Base-by-base conservation (phyloP, 176 grass and related monocot genomes). In the Zea luxurians region DNA sequence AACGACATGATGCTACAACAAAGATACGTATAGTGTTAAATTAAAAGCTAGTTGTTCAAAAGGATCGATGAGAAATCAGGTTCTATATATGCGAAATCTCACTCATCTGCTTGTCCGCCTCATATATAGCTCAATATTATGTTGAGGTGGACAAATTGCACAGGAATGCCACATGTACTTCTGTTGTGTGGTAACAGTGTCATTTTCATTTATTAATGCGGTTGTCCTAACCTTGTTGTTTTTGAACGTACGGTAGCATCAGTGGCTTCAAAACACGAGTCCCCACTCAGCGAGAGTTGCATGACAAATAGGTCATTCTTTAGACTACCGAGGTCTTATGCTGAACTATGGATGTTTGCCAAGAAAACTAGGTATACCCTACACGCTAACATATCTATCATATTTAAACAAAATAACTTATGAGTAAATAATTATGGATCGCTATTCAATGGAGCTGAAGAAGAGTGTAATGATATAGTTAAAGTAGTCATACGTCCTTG, bases 181-280 rank as follows among this genome's bases (percentile, higher is more conserved):
- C 10, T 66, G 42, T 41, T 73, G 17, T 74, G 34, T 36, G n/a
- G 58, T 59, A 47, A 63, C 12, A 9, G 10, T 72, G 83, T 73
- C 76, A 7, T 62, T 85, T 58, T 85, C 61, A 15, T 21, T 74
- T 7, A 38, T 73, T 59, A 73, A 79, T 74, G 76, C 7, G 3
- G 41, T 67, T 80, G 76, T 80, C 76, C 67, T 79, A 48, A 79
- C 48, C 61, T 74, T 64, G 8, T 79, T 85, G 83, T 79, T 72
- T 52, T 73, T 38, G 59, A 55, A n/a, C 73, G 27, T 27, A 27
- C 27, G 27, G 9, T 73, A 45, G 34, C 38, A 66, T 27, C 40
- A 73, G 36, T 48, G 48, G 47, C 71, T 84, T 59, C 4, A 64
- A 83, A 71, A 36, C 12, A 36, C 12, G 18, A 52, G 13, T 49